A percentile compares a stretch with the other conserved stretches of the same genome.
phyloP scores from a whole-genome alignment of 306 rosid genomes.

The Senna tora region DNA sequence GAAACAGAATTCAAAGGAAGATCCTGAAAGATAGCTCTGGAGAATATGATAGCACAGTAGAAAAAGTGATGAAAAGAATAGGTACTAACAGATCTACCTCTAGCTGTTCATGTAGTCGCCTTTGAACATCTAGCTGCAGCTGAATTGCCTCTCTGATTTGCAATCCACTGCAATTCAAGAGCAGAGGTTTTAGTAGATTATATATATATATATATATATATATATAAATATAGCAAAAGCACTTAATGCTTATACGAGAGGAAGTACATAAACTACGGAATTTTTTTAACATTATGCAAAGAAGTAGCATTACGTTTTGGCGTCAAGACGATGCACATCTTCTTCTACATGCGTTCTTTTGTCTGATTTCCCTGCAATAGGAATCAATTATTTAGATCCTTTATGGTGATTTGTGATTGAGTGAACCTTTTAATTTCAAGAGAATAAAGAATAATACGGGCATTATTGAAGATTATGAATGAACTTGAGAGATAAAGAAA shows the following conservation, averaged over 20 bases:
- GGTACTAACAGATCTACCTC: constrained; percentile 57
- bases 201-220: too few species aligned
- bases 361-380: constrained; percentile 71
- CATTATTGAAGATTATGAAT: constrained; percentile 20
- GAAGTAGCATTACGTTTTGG: constrained; percentile 57
- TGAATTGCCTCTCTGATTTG: constrained; percentile 91
- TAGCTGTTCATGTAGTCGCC: constrained; percentile 87
- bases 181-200: background rate
- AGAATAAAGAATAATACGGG: background rate
- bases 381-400: constrained; percentile 21
- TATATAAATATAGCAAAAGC: too few species aligned
- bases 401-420: background rate
- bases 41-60: background rate
- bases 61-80: constrained; percentile 14
- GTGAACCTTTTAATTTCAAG: constrained; percentile 3
- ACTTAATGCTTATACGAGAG: too few species aligned
- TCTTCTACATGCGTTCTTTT: constrained; percentile 47
- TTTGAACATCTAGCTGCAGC: constrained; percentile 85
- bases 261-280: too few species aligned
- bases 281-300: too few species aligned
- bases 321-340: constrained; percentile 55
- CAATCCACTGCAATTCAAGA: constrained; percentile 56
- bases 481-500: background rate
- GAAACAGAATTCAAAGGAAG: background rate
- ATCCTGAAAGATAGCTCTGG: background rate